phyloP scores from a whole-genome alignment of 495 filamentous ascomycete genomes.

The Thozetella sp. region DNA sequence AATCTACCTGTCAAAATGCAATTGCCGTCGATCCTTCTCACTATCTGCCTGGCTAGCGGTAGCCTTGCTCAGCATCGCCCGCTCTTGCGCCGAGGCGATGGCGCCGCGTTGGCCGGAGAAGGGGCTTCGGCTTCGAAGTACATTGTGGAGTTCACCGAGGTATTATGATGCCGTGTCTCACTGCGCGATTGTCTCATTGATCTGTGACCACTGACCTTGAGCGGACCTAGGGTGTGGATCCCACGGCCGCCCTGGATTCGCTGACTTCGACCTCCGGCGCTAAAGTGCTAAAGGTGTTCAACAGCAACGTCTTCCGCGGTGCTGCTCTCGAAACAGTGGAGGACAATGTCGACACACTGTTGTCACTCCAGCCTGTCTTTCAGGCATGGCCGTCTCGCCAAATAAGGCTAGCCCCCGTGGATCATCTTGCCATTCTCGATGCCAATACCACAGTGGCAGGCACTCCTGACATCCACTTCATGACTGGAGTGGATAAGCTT shows the following conservation, averaged over 20 bases:
- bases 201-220: too few species aligned
- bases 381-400: slow-evolving; percentile 23
- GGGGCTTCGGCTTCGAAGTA: slow-evolving; percentile 5
- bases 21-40: background rate
- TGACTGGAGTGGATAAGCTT: slow-evolving; percentile 31
- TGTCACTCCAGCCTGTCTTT: slow-evolving; percentile 12
- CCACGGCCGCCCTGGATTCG: slow-evolving; percentile 1
- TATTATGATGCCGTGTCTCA: background rate
- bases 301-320: slow-evolving; percentile 15
- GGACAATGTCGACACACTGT: slow-evolving; percentile 21
- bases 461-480: slow-evolving; percentile 27
- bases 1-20: background rate
- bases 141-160: slow-evolving; percentile 12
- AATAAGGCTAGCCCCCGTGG: slow-evolving; percentile 14
- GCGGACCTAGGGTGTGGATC: slow-evolving; percentile 4
- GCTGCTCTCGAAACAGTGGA: background rate
- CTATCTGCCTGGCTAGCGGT: background rate
- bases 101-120: background rate
- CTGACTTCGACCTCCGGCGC: slow-evolving; percentile 2
- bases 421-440: slow-evolving; percentile 7
- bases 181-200: background rate
- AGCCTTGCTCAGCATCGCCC: background rate
- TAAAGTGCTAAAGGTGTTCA: slow-evolving; percentile 24
- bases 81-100: background rate
- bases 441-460: slow-evolving; percentile 12